Evolutionary conservation across 2,329 filamentous ascomycete species (phyloP), one percentile per base, ranked within the genome.

Genomic region (Beauveria brongniartii): DNA sequence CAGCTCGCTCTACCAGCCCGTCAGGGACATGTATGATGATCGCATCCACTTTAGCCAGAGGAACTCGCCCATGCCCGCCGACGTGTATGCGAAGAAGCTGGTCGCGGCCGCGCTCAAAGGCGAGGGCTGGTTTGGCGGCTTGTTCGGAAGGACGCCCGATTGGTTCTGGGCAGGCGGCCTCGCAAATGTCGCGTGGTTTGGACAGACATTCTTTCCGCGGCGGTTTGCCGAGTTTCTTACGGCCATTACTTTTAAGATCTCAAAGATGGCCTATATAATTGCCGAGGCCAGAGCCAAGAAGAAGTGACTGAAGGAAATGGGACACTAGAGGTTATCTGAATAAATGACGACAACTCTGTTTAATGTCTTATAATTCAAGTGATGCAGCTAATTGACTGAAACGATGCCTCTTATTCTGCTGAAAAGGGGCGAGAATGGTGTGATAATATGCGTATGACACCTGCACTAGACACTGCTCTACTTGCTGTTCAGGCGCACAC

Each of bases 21-120:
- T 80, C 2, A 68, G 70, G 53, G 76, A 80, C 30, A 63, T 81
- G 20, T 83, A 81, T 66, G 70, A 78, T 65, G 70, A 71, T 64
- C 71, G 80, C 1, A 70, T 81, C 61, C 73, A 70, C 0, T 83
- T 78, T 55, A 80, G 77, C 63, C 81, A 83, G 73, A 77, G 71
- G 2, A 75, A 74, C 34, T 68, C 71, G 0, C 80, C 80, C 2
- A 71, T 81, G 66, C 69, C 71, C 20, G 78, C 79, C 0, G 68
- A 73, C 18, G 67, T 57, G 0, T 83, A 79, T 64, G 79, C 80
- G 0, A 61, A 64, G 40, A 71, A 72, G 58, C 63, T 83, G 3
- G 81, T 80, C 3, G 61, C 56, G 0, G 72, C 74, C n/a, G 78
- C 78, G 3, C 68, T 82, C 14, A 71, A 64, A 62, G 73, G 74